A percentile compares a stretch with the other conserved stretches of the same genome.
Conservation (phyloP, 106 monocot genomes). For the Acorus gramineus region DNA sequence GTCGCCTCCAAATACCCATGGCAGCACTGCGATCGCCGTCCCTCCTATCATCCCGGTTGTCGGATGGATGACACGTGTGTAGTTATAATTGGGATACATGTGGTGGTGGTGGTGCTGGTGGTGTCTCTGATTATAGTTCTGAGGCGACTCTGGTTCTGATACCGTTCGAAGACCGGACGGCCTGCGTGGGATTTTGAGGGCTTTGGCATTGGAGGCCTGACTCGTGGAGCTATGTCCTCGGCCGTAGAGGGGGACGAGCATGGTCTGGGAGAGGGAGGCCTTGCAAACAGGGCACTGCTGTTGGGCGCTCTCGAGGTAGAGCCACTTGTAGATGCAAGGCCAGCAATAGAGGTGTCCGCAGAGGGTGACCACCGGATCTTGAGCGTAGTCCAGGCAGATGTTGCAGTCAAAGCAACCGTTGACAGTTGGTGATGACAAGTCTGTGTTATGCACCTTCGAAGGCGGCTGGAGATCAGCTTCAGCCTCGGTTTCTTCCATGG, state of each 20-base stretch:
- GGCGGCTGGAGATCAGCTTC: background rate
- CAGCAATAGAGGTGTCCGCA: conserved; percentile 68
- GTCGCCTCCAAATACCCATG: conserved; percentile 25
- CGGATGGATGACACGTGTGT: conserved; percentile 21
- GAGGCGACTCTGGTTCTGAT: background rate
- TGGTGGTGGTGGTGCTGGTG: conserved; percentile 9
- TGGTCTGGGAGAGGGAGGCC: conserved; percentile 15
- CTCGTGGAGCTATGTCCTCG: background rate
- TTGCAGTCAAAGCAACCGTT: conserved; percentile 42
- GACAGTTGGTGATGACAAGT: background rate
- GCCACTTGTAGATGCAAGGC: conserved; percentile 44
- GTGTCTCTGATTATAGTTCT: conserved; percentile 1
- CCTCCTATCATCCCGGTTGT: conserved; percentile 39
- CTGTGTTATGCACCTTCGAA: background rate
- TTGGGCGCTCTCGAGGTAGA: conserved; percentile 1
- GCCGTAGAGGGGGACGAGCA: conserved; percentile 38
- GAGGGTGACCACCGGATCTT: conserved; percentile 42
- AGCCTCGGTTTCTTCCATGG: background rate
- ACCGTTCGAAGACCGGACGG: conserved; percentile 20
- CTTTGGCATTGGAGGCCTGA: background rate
- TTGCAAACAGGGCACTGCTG: conserved; percentile 25
- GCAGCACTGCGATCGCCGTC: conserved; percentile 39
- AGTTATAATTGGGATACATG: background rate
- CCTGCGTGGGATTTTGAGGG: conserved; percentile 28
- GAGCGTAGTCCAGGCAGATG: conserved; percentile 41